Evolutionary conservation across 139 green algal species (phyloP).

Genomic region (Astrephomene gubernaculifera): DNA sequence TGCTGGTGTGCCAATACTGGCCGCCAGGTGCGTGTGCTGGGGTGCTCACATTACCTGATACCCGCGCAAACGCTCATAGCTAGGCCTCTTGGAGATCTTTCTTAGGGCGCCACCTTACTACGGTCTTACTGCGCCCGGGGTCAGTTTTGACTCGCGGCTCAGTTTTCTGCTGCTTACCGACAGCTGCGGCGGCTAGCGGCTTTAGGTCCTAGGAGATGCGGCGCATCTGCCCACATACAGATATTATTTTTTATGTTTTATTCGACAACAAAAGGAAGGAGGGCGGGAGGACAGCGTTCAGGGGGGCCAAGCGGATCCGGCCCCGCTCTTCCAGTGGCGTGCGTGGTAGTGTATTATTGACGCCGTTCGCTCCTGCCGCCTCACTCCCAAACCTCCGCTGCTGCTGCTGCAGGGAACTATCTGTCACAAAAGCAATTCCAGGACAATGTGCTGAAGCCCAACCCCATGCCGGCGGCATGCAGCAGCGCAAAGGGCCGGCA

Average conservation of each 20-base stretch:
- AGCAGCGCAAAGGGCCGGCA: background rate
- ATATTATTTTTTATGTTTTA: background rate
- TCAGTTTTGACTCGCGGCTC: background rate
- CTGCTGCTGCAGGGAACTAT: background rate
- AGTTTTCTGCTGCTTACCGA: background rate
- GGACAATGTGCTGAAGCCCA: constrained; percentile 1
- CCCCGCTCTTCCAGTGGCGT: background rate
- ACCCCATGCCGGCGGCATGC: background rate
- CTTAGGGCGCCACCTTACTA: background rate
- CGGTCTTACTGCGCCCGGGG: background rate
- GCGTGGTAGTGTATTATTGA: background rate
- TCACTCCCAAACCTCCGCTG: background rate
- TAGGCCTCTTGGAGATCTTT: background rate
- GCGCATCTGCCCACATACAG: background rate
- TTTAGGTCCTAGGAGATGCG: background rate
- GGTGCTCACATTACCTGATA: background rate
- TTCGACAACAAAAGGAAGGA: too few species aligned
- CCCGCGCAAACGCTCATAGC: background rate
- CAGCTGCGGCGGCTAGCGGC: background rate
- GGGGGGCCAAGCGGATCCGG: background rate
- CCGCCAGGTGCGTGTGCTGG: background rate
- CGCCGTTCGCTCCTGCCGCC: background rate
- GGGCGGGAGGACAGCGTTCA: background rate
- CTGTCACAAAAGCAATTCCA: background rate
- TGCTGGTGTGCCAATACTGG: constrained; percentile 3